These are phyloP conservation scores for Mortierella sp. DNA, from an alignment of 371 early-diverging fungal species.

Conservation along the genomic window DNA sequence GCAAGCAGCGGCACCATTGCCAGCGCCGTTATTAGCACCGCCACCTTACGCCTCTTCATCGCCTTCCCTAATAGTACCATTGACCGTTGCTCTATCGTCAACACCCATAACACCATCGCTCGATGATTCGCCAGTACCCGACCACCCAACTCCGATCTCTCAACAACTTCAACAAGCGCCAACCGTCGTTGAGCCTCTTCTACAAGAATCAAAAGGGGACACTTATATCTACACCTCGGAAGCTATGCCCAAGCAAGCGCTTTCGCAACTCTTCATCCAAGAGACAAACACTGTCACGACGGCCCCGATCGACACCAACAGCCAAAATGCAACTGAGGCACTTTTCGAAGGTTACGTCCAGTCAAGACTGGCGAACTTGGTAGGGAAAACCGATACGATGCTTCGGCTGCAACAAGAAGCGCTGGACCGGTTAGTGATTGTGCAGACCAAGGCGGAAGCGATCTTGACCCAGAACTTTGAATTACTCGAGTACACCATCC, in stretches of 20 bases:
- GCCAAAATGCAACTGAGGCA: neutral
- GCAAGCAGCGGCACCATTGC: neutral
- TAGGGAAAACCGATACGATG: constrained; percentile 6
- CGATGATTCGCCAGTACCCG: neutral
- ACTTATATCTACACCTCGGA: no score
- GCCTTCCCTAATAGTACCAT: no score
- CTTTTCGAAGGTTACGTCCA: constrained; percentile 3
- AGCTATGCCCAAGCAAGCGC: neutral
- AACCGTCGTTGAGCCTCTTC: neutral
- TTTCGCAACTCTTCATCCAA: constrained; percentile 1
- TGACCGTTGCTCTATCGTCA: no score
- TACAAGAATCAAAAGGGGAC: neutral
- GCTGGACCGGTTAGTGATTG: neutral
- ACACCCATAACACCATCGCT: neutral
- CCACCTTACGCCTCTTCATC: no score
- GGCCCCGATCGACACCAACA: neutral
- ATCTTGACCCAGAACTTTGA: constrained; percentile 14
- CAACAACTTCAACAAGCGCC: no score
- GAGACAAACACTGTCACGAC: neutral
- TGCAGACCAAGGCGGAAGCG: constrained; percentile 3
- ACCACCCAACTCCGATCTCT: no score
- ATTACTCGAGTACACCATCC: constrained; percentile 13
- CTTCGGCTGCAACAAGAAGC: constrained; percentile 6
- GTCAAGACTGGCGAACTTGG: constrained; percentile 1
- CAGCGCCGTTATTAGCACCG: neutral